Conservation (phyloP, 768 basidiomycete species). For the Boletales sp. region DNA sequence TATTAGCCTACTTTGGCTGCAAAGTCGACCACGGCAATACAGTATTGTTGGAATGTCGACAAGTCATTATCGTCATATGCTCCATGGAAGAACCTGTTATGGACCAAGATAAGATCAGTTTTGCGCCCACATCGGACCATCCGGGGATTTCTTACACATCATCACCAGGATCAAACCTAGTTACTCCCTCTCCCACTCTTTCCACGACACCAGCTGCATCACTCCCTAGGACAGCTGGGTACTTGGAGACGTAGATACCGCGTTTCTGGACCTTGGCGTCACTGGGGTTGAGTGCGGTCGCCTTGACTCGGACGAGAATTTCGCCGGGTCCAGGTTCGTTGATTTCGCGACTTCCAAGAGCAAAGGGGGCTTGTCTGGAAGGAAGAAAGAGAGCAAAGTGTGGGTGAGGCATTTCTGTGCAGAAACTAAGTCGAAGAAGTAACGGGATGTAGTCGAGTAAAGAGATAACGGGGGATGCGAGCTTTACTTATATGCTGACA, state of each 20-base stretch:
- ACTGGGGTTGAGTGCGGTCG: slow-evolving; percentile 49
- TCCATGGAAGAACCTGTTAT: slow-evolving; percentile 38
- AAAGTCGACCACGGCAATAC: slow-evolving; percentile 38
- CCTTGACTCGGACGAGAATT: slow-evolving; percentile 44
- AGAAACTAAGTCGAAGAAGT: slow-evolving; percentile 9
- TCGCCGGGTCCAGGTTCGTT: slow-evolving; percentile 45
- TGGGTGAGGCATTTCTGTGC: slow-evolving; percentile 21
- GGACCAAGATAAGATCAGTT: slow-evolving; percentile 23
- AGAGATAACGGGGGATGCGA: slow-evolving; percentile 15
- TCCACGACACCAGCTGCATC: slow-evolving; percentile 53
- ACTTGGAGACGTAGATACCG: slow-evolving; percentile 37
- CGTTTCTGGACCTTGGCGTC: slow-evolving; percentile 50
- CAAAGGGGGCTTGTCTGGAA: slow-evolving; percentile 34
- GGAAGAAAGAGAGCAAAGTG: slow-evolving; percentile 31
- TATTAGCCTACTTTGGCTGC: slow-evolving; percentile 35
- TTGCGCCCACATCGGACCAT: slow-evolving; percentile 4
- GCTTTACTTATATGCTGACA: slow-evolving; percentile 28
- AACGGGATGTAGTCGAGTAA: slow-evolving; percentile 12
- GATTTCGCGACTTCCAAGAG: slow-evolving; percentile 31
- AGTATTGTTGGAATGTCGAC: slow-evolving; percentile 45
- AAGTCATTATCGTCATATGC: slow-evolving; percentile 35
- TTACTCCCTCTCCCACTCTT: slow-evolving; percentile 50
- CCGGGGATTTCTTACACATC: slow-evolving; percentile 40
- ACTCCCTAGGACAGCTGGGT: slow-evolving; percentile 44
- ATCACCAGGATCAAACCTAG: slow-evolving; percentile 47